These are phyloP conservation scores for Paxillus rubicundulus DNA, from an alignment of 768 basidiomycete genomes.

Conservation along the genomic window DNA sequence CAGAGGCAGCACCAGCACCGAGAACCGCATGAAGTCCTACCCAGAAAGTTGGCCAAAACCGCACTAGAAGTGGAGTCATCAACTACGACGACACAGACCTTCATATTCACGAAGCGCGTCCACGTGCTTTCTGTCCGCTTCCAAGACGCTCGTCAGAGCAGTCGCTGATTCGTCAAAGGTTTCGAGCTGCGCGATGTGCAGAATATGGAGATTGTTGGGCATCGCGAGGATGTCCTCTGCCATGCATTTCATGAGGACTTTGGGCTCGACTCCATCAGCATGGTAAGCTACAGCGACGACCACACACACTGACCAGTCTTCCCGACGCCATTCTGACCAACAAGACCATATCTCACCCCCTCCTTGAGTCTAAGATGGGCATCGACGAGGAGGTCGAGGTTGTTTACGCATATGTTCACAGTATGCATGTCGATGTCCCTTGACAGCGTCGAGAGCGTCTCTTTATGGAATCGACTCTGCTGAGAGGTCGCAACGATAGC, in stretches of 20 bases:
- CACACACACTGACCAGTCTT: conserved; percentile 42
- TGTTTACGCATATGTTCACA: conserved; percentile 50
- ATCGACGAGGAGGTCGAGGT: conserved; percentile 50
- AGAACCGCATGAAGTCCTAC: conserved; percentile 5
- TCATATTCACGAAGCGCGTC: conserved; percentile 8
- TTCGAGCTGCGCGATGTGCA: conserved; percentile 12
- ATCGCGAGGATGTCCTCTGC: conserved; percentile 13
- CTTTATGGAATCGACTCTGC: conserved; percentile 48
- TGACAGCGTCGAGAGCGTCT: conserved; percentile 39
- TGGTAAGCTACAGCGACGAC: neutral
- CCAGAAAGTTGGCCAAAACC: neutral
- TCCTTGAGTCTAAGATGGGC: conserved; percentile 51
- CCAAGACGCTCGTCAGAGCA: conserved; percentile 8
- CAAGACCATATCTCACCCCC: conserved; percentile 49
- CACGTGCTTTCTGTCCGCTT: conserved; percentile 3
- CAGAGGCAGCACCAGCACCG: neutral
- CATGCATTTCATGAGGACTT: conserved; percentile 12
- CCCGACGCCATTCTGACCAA: conserved; percentile 48
- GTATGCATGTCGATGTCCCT: conserved; percentile 52
- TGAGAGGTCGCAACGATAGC: conserved; percentile 42
- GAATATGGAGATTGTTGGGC: conserved; percentile 10
- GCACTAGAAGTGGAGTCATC: neutral
- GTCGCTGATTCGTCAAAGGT: conserved; percentile 9
- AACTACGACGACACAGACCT: neutral
- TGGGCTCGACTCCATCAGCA: too few relatives aligned